Base-by-base conservation (phyloP, 140 eudicot genomes). In the Erigeron philadelphicus region DNA sequence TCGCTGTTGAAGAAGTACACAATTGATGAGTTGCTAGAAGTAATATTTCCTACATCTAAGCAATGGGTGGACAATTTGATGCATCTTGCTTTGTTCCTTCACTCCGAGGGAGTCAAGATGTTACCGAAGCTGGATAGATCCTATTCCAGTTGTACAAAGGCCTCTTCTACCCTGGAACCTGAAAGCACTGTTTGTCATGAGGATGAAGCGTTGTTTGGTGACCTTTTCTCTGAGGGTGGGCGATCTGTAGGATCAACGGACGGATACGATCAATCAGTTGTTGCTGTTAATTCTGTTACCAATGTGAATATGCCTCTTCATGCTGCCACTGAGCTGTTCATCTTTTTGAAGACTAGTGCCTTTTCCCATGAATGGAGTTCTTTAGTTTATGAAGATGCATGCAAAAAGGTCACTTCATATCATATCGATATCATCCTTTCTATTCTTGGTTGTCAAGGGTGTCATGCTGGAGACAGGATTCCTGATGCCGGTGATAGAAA, bases 171-270 rank as follows among this genome's bases (percentile, higher is more conserved):
- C 50, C 70, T 82, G 55, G 98, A 93, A 77, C 84, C 83, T 18
- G 98, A 93, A 59, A 85, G 59, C 56, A 80, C 84, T 19, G 84
- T 80, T 74, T 93, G 90, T 79, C 96, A 89, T 46, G 98, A 93
- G 76, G 98, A 93, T 61, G 98, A 93, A 74, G 98, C 96, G 11
- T 81, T 93, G 45, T 93, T 93, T 72, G 98, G 98, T 48, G 96
- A 93, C 71, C 95, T 93, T 62, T 93, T 93, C 61, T 93, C 95
- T 1, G 98, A 93, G 76, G 95, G 95, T 72, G 86, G 95, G 60
- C 93, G 98, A 6, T 93, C 98, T 2, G 90, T 84, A 50, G 96
- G 90, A 57, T 93, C 98, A 62, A 81, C 81, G 23, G 98, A 93
- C 72, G 98, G 87, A 57, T 87, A 67, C 19, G 98, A 93, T 74